These are phyloP conservation scores for Coemansia sp. DNA, from an alignment of 192 early-diverging fungal genomes.

Conservation along the genomic window DNA sequence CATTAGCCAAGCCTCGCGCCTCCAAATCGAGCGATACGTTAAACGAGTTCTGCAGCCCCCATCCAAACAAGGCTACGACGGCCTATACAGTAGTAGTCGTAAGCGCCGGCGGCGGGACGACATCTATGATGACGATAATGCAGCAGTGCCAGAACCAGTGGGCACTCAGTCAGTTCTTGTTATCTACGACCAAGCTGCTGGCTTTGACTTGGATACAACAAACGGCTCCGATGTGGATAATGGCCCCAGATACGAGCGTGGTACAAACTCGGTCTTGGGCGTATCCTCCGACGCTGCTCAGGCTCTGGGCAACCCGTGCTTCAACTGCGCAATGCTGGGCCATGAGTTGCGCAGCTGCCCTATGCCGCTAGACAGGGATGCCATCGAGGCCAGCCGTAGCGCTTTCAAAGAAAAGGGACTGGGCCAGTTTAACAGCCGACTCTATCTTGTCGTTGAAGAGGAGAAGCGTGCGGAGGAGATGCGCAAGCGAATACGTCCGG, in stretches of 20 bases:
- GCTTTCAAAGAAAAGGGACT: conserved; percentile 29
- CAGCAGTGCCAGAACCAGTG: background rate
- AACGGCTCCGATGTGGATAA: conserved; percentile 10
- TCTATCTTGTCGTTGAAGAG: conserved; percentile 34
- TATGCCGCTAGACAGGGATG: conserved; percentile 22
- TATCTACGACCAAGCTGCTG: conserved; percentile 24
- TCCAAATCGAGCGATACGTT: conserved; percentile 29
- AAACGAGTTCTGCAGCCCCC: conserved; percentile 9
- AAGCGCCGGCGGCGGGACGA: conserved; percentile 37
- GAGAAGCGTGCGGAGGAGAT: conserved; percentile 25
- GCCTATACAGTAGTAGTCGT: background rate
- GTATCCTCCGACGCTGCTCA: conserved; percentile 11
- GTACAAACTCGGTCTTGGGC: conserved; percentile 29
- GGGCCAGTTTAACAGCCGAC: conserved; percentile 25
- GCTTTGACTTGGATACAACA: conserved; percentile 33
- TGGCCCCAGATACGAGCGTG: conserved; percentile 16
- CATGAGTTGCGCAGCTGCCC: conserved; percentile 44
- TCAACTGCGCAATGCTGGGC: conserved; percentile 45
- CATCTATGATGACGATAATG: background rate
- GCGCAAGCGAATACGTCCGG: conserved; percentile 32
- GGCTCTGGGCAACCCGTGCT: conserved; percentile 41
- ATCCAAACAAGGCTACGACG: background rate
- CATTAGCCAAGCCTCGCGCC: conserved; percentile 7
- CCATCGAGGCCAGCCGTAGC: conserved; percentile 27
- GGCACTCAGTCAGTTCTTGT: background rate